phyloP scores from a whole-genome alignment of 768 basidiomycete species.

The Phylloporus arenicola region DNA sequence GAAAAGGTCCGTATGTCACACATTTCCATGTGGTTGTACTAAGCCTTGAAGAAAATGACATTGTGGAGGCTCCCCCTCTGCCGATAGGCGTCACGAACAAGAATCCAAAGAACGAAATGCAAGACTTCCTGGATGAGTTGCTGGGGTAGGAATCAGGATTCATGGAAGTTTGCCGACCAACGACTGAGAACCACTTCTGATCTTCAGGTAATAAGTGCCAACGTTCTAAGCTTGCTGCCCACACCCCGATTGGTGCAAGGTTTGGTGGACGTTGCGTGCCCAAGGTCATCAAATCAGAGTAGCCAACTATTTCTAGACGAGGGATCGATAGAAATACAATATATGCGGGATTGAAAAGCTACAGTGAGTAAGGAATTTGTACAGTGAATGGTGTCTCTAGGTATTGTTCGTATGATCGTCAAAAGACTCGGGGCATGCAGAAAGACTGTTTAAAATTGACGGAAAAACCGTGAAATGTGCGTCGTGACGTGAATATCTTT shows the following conservation, averaged over 20 bases:
- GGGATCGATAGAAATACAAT: slow-evolving; percentile 5
- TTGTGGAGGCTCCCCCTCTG: slow-evolving; percentile 50
- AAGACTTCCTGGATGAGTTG: slow-evolving; percentile 68
- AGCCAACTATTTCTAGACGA: neutral
- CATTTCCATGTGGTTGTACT: neutral
- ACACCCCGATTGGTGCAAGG: too few relatives aligned
- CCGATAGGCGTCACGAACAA: slow-evolving; percentile 34
- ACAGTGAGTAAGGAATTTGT: slow-evolving; percentile 3
- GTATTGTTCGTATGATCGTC: too few relatives aligned
- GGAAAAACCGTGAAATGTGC: slow-evolving; percentile 14
- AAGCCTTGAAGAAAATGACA: slow-evolving; percentile 25
- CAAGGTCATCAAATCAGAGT: neutral
- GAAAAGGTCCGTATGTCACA: slow-evolving; percentile 30
- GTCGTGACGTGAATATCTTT: slow-evolving; percentile 3
- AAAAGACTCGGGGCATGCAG: too few relatives aligned
- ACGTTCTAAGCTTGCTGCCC: too few relatives aligned
- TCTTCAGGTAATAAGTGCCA: too few relatives aligned
- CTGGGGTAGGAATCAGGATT: slow-evolving; percentile 37
- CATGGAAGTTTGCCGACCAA: too few relatives aligned
- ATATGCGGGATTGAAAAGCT: neutral
- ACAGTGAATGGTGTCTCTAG: neutral
- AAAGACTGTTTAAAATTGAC: too few relatives aligned
- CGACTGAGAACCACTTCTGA: neutral
- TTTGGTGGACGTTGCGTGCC: neutral
- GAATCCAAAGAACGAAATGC: slow-evolving; percentile 52